A percentile compares a stretch with the other conserved stretches of the same genome.
Conservation (phyloP, 768 basidiomycete species). For the Lentinula sp. region DNA sequence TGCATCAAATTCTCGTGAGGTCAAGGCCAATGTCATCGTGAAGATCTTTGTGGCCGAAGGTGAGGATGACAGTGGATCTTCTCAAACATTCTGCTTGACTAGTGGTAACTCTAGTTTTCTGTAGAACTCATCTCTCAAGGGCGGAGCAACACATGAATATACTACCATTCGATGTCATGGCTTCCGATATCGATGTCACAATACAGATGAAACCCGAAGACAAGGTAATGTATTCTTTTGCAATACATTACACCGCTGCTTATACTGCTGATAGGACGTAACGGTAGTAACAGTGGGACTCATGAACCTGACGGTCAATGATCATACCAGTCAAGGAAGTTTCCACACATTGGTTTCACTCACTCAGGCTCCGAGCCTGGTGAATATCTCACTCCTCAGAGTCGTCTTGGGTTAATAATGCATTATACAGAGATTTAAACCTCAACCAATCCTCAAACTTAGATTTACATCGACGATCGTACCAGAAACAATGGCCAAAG, state of each 20-base stretch:
- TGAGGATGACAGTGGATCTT: neutral
- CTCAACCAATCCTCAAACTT: conserved; percentile 52
- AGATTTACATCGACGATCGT: conserved; percentile 61
- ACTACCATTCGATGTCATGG: conserved; percentile 51
- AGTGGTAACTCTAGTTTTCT: conserved; percentile 12
- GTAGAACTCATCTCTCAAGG: conserved; percentile 48
- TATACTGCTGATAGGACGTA: conserved; percentile 49
- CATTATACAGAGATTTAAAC: conserved; percentile 30
- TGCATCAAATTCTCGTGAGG: conserved; percentile 17
- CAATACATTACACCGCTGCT: conserved; percentile 1
- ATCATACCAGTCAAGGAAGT: conserved; percentile 31
- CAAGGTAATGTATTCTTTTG: conserved; percentile 39
- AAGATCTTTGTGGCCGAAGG: conserved; percentile 32
- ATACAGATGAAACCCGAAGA: conserved; percentile 68
- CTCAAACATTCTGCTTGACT: neutral
- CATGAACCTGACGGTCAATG: conserved; percentile 53
- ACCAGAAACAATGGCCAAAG: conserved; percentile 63
- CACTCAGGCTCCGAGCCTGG: conserved; percentile 53
- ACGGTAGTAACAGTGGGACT: conserved; percentile 58
- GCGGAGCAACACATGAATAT: conserved; percentile 16
- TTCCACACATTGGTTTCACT: conserved; percentile 42
- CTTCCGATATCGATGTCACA: conserved; percentile 56
- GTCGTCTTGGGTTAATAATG: conserved; percentile 1
- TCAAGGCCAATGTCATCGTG: conserved; percentile 6
- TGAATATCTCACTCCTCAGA: conserved; percentile 24